These are phyloP conservation scores for Wallacemonas sp. DNA, from an alignment of 208 protist species.

Conservation along the genomic window DNA sequence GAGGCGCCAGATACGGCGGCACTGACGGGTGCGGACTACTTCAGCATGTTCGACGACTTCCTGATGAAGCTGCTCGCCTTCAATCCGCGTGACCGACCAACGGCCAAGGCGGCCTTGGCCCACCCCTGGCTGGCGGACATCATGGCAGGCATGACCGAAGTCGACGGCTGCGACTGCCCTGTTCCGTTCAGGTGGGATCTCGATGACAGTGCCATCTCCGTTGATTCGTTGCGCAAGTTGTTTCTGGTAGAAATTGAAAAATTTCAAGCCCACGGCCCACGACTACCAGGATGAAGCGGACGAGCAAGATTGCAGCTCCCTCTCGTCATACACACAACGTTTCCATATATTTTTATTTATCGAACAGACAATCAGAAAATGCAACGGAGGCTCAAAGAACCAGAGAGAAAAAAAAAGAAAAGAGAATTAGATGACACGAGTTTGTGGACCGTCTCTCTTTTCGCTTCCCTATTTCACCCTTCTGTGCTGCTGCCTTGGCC, in stretches of 20 bases:
- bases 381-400: no score
- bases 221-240: constrained; percentile 49
- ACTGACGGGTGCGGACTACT: constrained; percentile 36
- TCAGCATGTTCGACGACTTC: constrained; percentile 83
- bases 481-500: no score
- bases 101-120: constrained; percentile 91
- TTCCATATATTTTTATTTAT: no score
- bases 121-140: constrained; percentile 77
- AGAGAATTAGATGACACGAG: no score
- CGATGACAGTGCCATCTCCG: constrained; percentile 41
- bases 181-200: constrained; percentile 43
- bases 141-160: constrained; percentile 34
- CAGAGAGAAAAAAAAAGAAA: constrained; percentile 12
- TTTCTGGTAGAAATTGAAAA: constrained; percentile 65
- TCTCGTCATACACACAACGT: no score
- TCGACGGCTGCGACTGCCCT: constrained; percentile 43
- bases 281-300: neutral
- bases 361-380: no score
- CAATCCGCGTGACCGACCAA: constrained; percentile 92
- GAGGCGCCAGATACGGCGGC: constrained; percentile 13
- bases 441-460: no score
- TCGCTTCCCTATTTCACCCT: no score
- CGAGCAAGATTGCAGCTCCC: no score
- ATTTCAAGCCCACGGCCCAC: constrained; percentile 17
- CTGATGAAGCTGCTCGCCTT: constrained; percentile 90